Evolutionary conservation across 257 asterid genomes (phyloP).

Genomic region (Fraxinus americana): DNA sequence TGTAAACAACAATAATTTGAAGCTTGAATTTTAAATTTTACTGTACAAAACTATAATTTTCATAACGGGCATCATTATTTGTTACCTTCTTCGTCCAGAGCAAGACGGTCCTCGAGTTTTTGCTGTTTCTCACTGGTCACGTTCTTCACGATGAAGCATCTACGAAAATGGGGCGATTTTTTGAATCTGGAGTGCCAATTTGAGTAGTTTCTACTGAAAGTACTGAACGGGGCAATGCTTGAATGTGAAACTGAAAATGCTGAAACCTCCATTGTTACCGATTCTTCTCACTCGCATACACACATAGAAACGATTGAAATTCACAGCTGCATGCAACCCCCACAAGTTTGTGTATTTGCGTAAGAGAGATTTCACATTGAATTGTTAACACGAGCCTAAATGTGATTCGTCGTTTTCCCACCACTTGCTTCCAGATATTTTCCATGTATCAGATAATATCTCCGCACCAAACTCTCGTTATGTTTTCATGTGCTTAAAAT

Average conservation of each 20-base stretch:
- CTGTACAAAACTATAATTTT: neutral
- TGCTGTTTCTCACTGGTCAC: conserved; percentile 33
- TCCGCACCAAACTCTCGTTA: too few species aligned
- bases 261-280: conserved; percentile 20
- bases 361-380: neutral
- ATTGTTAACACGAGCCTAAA: conserved; percentile 20
- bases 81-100: conserved; percentile 12
- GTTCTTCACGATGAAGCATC: conserved; percentile 20
- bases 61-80: neutral
- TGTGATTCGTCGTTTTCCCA: conserved; percentile 20
- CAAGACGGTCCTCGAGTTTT: conserved; percentile 5
- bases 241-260: conserved; percentile 17
- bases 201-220: neutral
- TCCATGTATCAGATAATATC: neutral
- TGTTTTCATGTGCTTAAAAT: too few species aligned
- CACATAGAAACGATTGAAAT: neutral
- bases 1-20: neutral
- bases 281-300: neutral
- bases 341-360: neutral
- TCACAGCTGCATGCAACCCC: neutral
- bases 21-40: neutral
- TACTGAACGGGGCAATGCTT: neutral
- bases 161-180: conserved; percentile 18
- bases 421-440: neutral
- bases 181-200: neutral